Evolutionary conservation across 2,329 filamentous ascomycete species (phyloP), one percentile per base, ranked within the genome.

Genomic region (Claviceps maximensis): DNA sequence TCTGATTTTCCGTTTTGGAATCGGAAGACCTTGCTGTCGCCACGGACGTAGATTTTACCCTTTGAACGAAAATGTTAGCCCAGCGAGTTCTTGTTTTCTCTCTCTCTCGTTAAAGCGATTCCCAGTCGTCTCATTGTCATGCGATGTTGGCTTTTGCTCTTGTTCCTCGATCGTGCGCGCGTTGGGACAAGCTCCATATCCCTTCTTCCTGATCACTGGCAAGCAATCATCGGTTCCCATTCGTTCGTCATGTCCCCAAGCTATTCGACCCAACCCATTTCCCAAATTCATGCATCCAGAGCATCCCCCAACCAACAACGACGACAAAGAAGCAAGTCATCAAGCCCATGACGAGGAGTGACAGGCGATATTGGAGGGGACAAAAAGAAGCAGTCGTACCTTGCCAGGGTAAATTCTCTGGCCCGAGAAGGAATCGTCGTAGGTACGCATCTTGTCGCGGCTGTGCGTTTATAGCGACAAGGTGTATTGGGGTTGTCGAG

Each of bases 1-100:
- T 98, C 93, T 77, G 89, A 91, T 82, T 98, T 98, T 81, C 93
- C 89, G 79, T 95, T 96, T 79, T 95, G 89, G 87, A 98, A 98
- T 73, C 93, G 90, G 87, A 98, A 98, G 82, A 97, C 84, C 83
- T 97, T 98, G 89, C 87, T 95, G 83, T 98, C 93, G 73, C 91
- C 90, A 77, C 93, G 89, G 83, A 98, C 80, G 81, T 91, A 98
- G 80, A 98, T 87, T 83, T 97, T 97, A 81, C 93, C 93, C 93
- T 97, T 59, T 50, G 50, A 47, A 31, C 9, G 15, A 57, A 21
- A 29, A 55, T 47, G 61, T 69, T 64, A 69, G 54, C 47, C 15
- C 36, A 44, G 19, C 10, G 25, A 13, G 13, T 9, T 40, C 10
- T 27, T 36, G 9, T n/a, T 1, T n/a, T 19, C 3, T 40, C 10